Evolutionary conservation across 306 rosid species (phyloP).

Genomic region (Acacia crassicarpa): DNA sequence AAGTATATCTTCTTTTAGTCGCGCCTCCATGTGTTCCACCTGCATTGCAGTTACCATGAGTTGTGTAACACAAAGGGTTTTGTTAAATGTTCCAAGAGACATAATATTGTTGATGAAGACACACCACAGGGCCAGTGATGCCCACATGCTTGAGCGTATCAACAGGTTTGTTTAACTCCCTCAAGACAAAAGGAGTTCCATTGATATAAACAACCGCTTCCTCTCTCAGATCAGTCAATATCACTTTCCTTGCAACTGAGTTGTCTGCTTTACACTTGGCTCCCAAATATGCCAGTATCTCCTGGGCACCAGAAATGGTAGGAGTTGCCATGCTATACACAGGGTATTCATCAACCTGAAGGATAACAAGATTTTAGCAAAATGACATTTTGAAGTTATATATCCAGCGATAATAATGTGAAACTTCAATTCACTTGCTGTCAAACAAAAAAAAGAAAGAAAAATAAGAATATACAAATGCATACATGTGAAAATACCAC

Average conservation of each 20-base stretch:
- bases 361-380: slow-evolving; percentile 20
- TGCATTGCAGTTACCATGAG: slow-evolving; percentile 44
- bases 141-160: slow-evolving; percentile 91
- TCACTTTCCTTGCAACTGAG: slow-evolving; percentile 56
- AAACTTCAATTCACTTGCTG: slow-evolving; percentile 8
- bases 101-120: slow-evolving; percentile 30
- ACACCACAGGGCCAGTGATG: slow-evolving; percentile 85
- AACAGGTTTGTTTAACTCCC: slow-evolving; percentile 87
- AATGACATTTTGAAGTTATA: neutral
- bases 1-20: slow-evolving; percentile 79
- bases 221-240: slow-evolving; percentile 82
- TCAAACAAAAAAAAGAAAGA: neutral
- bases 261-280: slow-evolving; percentile 56
- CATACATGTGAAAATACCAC: neutral
- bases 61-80: slow-evolving; percentile 24
- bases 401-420: neutral
- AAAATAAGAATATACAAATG: neutral
- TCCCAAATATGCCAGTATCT: slow-evolving; percentile 67
- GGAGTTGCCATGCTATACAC: slow-evolving; percentile 97
- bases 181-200: slow-evolving; percentile 79
- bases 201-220: slow-evolving; percentile 83
- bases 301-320: slow-evolving; percentile 82
- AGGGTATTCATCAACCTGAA: slow-evolving; percentile 81
- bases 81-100: slow-evolving; percentile 31
- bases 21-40: slow-evolving; percentile 92